Conservation (phyloP, 2,329 filamentous ascomycete species). For the Phialophora tarda region DNA sequence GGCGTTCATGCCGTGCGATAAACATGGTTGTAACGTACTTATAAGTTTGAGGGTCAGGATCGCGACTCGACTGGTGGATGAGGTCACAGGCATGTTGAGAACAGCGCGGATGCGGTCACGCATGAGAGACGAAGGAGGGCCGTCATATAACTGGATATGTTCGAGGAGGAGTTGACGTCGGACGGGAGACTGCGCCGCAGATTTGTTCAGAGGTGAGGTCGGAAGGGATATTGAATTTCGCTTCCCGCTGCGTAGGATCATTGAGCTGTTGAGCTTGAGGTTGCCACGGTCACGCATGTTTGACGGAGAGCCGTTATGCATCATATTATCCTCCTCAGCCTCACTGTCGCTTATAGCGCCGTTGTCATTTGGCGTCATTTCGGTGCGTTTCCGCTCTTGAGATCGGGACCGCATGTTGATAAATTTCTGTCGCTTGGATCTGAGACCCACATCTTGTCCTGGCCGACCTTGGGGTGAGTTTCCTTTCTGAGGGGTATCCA, state of each 20-base stretch:
- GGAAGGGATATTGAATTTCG: constrained; percentile 19
- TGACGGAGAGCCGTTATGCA: constrained; percentile 6
- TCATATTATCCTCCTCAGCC: constrained; percentile 1
- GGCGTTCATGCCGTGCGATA: constrained; percentile 34
- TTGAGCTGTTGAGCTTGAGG: constrained; percentile 19
- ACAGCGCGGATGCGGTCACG: constrained; percentile 3
- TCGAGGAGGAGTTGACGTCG: constrained; percentile 36
- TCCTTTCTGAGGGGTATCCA: constrained; percentile 33
- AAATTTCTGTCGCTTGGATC: constrained; percentile 20
- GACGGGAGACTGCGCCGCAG: constrained; percentile 24
- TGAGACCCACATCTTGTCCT: constrained; percentile 7
- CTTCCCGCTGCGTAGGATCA: constrained; percentile 26
- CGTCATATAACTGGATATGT: constrained; percentile 18
- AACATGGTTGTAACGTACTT: constrained; percentile 36
- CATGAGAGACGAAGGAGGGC: neutral
- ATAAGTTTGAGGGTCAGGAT: constrained; percentile 37
- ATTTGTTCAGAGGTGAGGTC: constrained; percentile 19
- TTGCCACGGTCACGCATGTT: constrained; percentile 1
- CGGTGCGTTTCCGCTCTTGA: constrained; percentile 18
- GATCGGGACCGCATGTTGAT: constrained; percentile 12
- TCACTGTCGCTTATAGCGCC: constrained; percentile 25
- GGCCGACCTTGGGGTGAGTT: constrained; percentile 28
- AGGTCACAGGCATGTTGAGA: constrained; percentile 22
- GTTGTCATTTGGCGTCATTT: constrained; percentile 7
- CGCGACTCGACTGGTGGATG: constrained; percentile 22